Conservation (phyloP, 208 protist species). For the Angomonas desouzai region DNA sequence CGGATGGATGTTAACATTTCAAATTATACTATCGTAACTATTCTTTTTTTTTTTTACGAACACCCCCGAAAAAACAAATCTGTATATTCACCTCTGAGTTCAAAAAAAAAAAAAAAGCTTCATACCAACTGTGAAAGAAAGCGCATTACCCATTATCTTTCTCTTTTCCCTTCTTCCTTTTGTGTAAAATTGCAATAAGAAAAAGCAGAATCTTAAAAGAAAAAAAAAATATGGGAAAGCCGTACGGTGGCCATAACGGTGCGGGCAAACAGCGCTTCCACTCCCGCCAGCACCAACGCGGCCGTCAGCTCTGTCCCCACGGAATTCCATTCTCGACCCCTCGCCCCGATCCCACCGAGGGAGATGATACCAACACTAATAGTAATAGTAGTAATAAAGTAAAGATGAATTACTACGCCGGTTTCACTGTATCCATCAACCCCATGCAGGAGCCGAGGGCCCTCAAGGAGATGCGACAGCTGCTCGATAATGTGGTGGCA, state of each 20-base stretch:
- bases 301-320: slow-evolving; percentile 64
- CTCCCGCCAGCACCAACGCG: slow-evolving; percentile 34
- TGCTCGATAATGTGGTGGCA: not conserved
- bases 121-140: too few relatives aligned
- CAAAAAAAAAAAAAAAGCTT: too few relatives aligned
- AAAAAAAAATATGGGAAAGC: slow-evolving; percentile 4
- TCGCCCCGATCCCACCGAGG: not conserved
- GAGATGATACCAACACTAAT: too few relatives aligned
- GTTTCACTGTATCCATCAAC: slow-evolving; percentile 9
- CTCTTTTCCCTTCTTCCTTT: slow-evolving; percentile 5
- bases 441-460: not conserved
- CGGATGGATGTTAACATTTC: too few relatives aligned
- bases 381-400: not conserved
- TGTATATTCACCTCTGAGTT: too few relatives aligned
- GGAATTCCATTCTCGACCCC: slow-evolving; percentile 9
- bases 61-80: not conserved
- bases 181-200: slow-evolving; percentile 26
- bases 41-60: slow-evolving; percentile 11
- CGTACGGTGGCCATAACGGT: not conserved
- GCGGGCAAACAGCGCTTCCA: slow-evolving; percentile 51
- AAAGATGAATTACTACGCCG: not conserved
- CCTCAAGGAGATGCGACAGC: not conserved
- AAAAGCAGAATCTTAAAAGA: not conserved
- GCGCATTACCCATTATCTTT: too few relatives aligned
- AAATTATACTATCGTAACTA: too few relatives aligned